These are phyloP conservation scores for Tetraselmis chui DNA, from an alignment of 139 green algal species.

Conservation along the genomic window DNA sequence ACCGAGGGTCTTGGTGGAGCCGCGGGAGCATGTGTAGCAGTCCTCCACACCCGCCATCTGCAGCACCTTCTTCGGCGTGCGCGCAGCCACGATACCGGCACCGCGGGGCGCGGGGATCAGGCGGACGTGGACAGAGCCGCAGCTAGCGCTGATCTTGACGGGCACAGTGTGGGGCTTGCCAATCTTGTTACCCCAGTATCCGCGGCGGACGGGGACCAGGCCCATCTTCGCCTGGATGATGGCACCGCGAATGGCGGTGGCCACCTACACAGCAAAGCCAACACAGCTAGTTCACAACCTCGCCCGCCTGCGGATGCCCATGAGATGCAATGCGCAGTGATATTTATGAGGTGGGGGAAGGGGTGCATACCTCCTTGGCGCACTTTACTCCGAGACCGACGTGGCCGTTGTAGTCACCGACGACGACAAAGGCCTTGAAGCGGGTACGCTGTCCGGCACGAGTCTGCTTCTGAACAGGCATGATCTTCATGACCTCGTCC, in stretches of 20 bases:
- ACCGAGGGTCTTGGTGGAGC: slow-evolving; percentile 94
- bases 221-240: slow-evolving; percentile 98
- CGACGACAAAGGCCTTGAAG: slow-evolving; percentile 99
- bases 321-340: too few species aligned
- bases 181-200: slow-evolving; percentile 99
- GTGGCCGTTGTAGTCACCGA: slow-evolving; percentile 98
- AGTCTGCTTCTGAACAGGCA: slow-evolving; percentile 99
- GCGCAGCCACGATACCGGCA: slow-evolving; percentile 94
- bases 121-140: slow-evolving; percentile 89
- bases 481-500: slow-evolving; percentile 99
- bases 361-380: slow-evolving; percentile 86
- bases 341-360: too few species aligned
- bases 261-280: slow-evolving; percentile 65
- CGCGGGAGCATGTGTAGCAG: slow-evolving; percentile 93
- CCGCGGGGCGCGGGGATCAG: slow-evolving; percentile 95
- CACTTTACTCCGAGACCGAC: slow-evolving; percentile 98
- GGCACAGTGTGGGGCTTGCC: slow-evolving; percentile 80
- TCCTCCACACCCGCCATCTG: slow-evolving; percentile 99
- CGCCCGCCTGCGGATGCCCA: too few species aligned
- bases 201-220: slow-evolving; percentile 86
- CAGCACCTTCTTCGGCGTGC: slow-evolving; percentile 95
- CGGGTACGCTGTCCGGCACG: slow-evolving; percentile 96
- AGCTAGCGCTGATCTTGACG: slow-evolving; percentile 94
- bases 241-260: slow-evolving; percentile 93
- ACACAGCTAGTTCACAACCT: too few species aligned